Conservation (phyloP, 805 yeast genomes). For the Diddensiella santjacobensis region DNA sequence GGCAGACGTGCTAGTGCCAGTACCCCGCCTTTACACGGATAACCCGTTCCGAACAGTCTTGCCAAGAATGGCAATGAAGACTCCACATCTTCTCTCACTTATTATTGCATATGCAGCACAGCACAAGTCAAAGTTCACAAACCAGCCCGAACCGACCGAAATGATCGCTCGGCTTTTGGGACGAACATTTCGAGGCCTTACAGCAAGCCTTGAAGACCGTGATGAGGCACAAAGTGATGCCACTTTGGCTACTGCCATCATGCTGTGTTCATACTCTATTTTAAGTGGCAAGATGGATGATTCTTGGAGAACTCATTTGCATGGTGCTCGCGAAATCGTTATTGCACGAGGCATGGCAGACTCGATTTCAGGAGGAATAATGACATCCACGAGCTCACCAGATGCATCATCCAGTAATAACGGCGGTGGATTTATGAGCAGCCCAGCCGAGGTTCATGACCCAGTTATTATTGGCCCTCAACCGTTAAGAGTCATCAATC, state of each 20-base stretch:
- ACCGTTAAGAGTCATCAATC: conserved; percentile 18
- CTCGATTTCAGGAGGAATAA: conserved; percentile 22
- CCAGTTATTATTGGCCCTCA: conserved; percentile 16
- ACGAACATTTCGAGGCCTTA: conserved; percentile 54
- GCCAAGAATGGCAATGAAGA: conserved; percentile 65
- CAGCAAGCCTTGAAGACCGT: conserved; percentile 47
- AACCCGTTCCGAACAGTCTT: conserved; percentile 65
- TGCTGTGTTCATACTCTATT: conserved; percentile 56
- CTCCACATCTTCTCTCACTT: conserved; percentile 52
- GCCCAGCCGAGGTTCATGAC: not conserved
- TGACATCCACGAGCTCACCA: conserved; percentile 7
- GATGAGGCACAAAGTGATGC: conserved; percentile 58
- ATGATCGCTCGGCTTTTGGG: conserved; percentile 51
- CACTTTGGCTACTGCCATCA: conserved; percentile 58
- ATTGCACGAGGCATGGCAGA: conserved; percentile 46
- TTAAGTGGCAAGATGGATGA: conserved; percentile 35
- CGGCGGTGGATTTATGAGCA: conserved; percentile 1
- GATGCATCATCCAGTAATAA: not conserved
- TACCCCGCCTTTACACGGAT: conserved; percentile 52
- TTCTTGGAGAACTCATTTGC: conserved; percentile 58
- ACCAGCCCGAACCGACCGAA: conserved; percentile 27
- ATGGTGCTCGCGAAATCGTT: conserved; percentile 65
- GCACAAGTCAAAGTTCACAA: conserved; percentile 31
- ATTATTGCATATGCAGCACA: conserved; percentile 49
- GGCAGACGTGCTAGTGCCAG: conserved; percentile 60